phyloP scores from a whole-genome alignment of 1,139 yeast genomes.

The Pichia sp. region DNA sequence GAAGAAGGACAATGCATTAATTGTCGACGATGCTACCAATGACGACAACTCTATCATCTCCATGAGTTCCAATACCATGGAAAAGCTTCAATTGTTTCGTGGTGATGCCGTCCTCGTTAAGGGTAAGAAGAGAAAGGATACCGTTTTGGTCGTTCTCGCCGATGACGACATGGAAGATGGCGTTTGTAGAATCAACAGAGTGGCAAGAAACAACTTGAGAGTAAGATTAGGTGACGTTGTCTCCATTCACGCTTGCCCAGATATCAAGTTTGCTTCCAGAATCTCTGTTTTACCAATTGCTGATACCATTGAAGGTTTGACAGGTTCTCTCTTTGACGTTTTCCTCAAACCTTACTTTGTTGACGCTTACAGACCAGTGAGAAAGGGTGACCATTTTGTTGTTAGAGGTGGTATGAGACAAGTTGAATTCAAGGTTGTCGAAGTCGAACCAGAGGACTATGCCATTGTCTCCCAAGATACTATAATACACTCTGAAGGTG shows the following conservation, averaged over 20 bases:
- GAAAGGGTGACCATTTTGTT: conserved; percentile 94
- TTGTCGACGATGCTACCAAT: conserved; percentile 95
- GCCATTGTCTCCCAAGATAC: conserved; percentile 99
- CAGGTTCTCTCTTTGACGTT: conserved; percentile 96
- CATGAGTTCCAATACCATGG: conserved; percentile 94
- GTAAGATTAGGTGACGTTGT: conserved; percentile 92
- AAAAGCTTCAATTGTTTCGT: conserved; percentile 85
- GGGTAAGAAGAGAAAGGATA: conserved; percentile 97
- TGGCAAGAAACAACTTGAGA: conserved; percentile 90
- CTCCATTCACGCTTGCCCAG: conserved; percentile 93
- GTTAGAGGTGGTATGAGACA: conserved; percentile 99
- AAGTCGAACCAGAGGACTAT: conserved; percentile 94
- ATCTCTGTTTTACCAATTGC: conserved; percentile 97
- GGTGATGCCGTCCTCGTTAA: conserved; percentile 97
- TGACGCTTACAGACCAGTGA: conserved; percentile 97
- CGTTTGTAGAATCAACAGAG: conserved; percentile 87
- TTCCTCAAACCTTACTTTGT: conserved; percentile 97
- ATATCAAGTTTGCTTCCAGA: conserved; percentile 89
- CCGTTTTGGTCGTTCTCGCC: conserved; percentile 92
- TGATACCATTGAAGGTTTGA: conserved; percentile 95
- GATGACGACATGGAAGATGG: conserved; percentile 98
- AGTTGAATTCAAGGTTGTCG: conserved; percentile 97
- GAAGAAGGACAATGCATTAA: conserved; percentile 91
- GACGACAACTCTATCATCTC: conserved; percentile 97
- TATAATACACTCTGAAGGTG: conserved; percentile 97